Percentiles rank a stretch among this genome's conserved stretches.
Conservation (phyloP, 169 alveolate genomes). For the Pseudocohnilembus persalinus region DNA sequence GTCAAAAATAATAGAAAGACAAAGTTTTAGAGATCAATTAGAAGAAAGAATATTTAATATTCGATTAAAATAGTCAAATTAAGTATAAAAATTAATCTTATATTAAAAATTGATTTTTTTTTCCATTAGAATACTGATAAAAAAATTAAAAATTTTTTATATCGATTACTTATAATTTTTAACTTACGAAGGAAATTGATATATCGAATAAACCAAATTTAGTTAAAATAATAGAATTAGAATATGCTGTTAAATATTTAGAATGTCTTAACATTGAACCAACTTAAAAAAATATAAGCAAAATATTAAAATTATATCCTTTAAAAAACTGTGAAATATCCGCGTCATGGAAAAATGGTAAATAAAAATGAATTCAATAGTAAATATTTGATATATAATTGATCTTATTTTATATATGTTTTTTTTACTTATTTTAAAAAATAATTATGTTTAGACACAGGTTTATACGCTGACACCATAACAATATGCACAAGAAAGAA, state of each 20-base stretch:
- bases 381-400: too few species aligned
- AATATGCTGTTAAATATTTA: not conserved
- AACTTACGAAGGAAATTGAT: not conserved
- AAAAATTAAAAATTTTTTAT: too few species aligned
- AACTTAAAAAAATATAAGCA: not conserved
- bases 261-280: not conserved
- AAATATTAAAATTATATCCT: not conserved
- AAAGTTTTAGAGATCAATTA: not conserved
- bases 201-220: not conserved
- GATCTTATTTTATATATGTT: too few species aligned
- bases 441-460: not conserved
- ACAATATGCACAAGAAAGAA: not conserved
- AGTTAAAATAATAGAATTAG: not conserved
- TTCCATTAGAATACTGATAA: not conserved
- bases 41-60: not conserved
- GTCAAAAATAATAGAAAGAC: not conserved
- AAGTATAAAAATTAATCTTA: not conserved
- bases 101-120: too few species aligned
- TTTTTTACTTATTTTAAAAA: too few species aligned
- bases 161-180: too few species aligned
- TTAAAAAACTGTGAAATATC: not conserved
- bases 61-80: not conserved
- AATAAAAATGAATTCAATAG: too few species aligned
- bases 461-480: not conserved
- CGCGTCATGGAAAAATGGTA: not conserved